Conservation (phyloP, 495 filamentous ascomycete genomes). For the Neurospora terricola region DNA sequence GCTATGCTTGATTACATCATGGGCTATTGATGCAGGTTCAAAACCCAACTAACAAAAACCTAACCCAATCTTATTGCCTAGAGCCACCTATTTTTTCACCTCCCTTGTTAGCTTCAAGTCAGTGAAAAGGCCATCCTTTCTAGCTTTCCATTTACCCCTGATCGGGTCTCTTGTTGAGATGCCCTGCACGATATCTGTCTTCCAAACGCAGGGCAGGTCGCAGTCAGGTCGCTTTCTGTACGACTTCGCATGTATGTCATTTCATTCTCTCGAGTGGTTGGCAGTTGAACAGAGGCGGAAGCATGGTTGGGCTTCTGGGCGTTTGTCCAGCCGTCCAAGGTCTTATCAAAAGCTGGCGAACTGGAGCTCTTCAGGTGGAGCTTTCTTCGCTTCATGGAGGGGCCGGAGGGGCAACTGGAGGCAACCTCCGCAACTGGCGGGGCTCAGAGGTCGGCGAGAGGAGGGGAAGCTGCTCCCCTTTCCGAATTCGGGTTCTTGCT, state of each 20-base stretch:
- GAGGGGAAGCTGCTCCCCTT: neutral
- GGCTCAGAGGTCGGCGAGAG: neutral
- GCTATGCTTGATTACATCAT: conserved; percentile 26
- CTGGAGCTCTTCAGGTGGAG: neutral
- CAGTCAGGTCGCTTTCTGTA: neutral
- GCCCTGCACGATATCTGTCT: neutral
- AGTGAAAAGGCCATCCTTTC: neutral
- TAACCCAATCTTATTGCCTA: neutral
- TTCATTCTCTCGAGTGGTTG: neutral
- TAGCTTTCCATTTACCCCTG: neutral
- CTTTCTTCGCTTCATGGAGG: neutral
- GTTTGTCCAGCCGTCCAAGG: neutral
- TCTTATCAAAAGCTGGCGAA: neutral
- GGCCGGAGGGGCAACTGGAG: neutral
- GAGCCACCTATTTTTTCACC: neutral
- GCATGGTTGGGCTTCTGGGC: neutral
- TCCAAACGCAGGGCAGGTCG: neutral
- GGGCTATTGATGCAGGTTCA: conserved; percentile 1
- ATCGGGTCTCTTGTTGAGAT: neutral
- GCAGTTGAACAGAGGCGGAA: neutral
- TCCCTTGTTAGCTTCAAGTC: neutral
- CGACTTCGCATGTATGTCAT: neutral
- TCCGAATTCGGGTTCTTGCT: neutral
- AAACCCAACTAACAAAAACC: conserved; percentile 10
- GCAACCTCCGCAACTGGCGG: neutral